A percentile compares a stretch with the other conserved stretches of the same genome.
phyloP scores from a whole-genome alignment of 2,329 filamentous ascomycete genomes.

The Penicillium rolfsii region DNA sequence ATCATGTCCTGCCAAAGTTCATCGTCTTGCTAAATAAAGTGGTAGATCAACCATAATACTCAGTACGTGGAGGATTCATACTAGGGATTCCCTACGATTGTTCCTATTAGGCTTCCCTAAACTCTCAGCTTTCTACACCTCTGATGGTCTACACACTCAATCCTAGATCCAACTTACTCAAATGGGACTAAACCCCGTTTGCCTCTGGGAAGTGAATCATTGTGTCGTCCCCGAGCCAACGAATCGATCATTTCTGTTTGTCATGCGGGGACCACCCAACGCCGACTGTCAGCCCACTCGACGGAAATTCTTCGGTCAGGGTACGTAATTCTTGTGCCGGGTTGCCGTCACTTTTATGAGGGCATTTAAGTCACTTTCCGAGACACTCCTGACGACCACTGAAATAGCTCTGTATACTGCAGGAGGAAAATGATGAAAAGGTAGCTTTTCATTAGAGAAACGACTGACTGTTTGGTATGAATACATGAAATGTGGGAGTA shows the following conservation, averaged over 20 bases:
- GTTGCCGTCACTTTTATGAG: background rate
- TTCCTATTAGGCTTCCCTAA: background rate
- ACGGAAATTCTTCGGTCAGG: slow-evolving; percentile 12
- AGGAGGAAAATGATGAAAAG: too few relatives aligned
- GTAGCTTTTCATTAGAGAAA: too few relatives aligned
- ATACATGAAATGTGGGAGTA: too few relatives aligned
- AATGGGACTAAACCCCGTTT: slow-evolving; percentile 3
- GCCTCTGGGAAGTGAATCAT: background rate
- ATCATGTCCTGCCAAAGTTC: slow-evolving; percentile 1
- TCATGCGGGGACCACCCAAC: slow-evolving; percentile 1
- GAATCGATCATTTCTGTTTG: background rate
- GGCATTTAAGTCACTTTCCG: background rate
- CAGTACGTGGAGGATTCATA: background rate
- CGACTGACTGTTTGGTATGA: too few relatives aligned
- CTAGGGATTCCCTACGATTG: background rate
- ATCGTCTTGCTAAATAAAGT: background rate
- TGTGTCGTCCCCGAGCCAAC: background rate
- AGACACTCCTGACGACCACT: too few relatives aligned
- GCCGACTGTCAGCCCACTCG: slow-evolving; percentile 17
- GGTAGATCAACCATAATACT: background rate
- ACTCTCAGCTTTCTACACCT: background rate
- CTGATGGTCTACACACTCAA: background rate
- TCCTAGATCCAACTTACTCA: background rate
- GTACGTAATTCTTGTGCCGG: too few relatives aligned
- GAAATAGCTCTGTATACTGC: too few relatives aligned